Evolutionary conservation across 164 flowering plant genomes (phyloP), one percentile per base, ranked within the genome.

Genomic region (Liriodendron chinense): DNA sequence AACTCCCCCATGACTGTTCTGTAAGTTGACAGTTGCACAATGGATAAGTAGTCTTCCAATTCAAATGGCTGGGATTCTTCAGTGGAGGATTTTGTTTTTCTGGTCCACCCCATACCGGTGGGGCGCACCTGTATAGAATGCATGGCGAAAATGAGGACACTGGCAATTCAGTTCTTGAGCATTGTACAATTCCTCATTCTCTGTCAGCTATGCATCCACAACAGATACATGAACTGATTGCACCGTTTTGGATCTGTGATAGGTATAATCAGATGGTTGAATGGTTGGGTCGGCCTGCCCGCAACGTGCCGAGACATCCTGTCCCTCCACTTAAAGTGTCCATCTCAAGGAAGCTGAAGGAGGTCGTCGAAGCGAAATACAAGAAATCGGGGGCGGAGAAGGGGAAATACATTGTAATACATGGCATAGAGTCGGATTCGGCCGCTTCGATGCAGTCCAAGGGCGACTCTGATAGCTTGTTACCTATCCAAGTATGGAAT

Each of bases 251-350:
- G 59, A 53, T 53, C 24, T 69, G 16, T 74, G 49, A 3, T 61
- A 92, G 98, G 97, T 92, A 94, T 78, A 76, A 86, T 56, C 90
- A 94, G 79, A 94, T 94, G 98, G 76, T 79, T 1, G 94, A 92
- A 1, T 94, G 94, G 94, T 74, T 94, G 75, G 96, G 91, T 34
- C 86, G 90, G 76, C 97, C 96, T 28, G 84, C 74, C 20, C 84
- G 84, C 6, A 82, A 78, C 18, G 94, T 92, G 65, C 94, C 97
- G 18, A 88, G 92, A 78, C 90, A 90, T 0, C 79, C 81, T 1
- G 83, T 94, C 72, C 90, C 91, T 1, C 96, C 94, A 16, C 84
- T 94, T 12, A 89, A 82, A 75, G 94, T 92, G 8, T 86, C 94
- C 0, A 82, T 94, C 49, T 89, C 94, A 16, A 87, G 87, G 84